Base-by-base conservation (phyloP, 2,329 filamentous ascomycete genomes). In the Fonsecaea pedrosoi region DNA sequence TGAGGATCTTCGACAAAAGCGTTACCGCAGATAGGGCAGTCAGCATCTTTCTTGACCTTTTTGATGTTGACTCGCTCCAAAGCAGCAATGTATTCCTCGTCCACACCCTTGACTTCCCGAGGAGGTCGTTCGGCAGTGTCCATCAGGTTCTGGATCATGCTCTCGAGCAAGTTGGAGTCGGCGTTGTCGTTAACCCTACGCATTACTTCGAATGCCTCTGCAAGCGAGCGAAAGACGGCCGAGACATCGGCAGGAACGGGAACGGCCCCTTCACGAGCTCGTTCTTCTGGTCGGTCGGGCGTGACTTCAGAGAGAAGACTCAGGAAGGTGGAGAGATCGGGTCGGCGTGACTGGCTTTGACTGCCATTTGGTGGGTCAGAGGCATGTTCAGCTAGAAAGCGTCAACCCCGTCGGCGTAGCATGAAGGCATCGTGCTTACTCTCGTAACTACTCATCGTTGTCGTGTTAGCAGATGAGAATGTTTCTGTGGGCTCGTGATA, bases 261-360 rank as follows among this genome's bases (percentile, higher is more conserved):
- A 0, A 87, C 75, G 1, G 87, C 85, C 75, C 89, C 78, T n/a
- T 80, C 79, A 72, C 88, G 85, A 62, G 82, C 81, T 57, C 83
- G 84, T 54, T 78, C 73, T 64, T 79, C 77, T 6, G 80, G 77
- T 32, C 79, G 71, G 74, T 84, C 82, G 35, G 82, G 84, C 8
- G 84, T 86, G 64, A 87, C 83, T 72, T 88, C 85, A 67, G 79
- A 78, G 58, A 89, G 84, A 54, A 85, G 84, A 65, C 83, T 82
- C 79, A 89, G 89, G 81, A 90, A 89, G 72, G 86, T 87, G 48
- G 84, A 87, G 48, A 89, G 83, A 75, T 90, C 87, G 34, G 87
- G 87, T 60, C 87, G 84, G 69, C 86, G 86, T 62, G 79, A 78
- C 38, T 77, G 77, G 45, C 60, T 54, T 30, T 66, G 55, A 8